Conservation (phyloP, 1,139 yeast species). For the Candida dubliniensis region DNA sequence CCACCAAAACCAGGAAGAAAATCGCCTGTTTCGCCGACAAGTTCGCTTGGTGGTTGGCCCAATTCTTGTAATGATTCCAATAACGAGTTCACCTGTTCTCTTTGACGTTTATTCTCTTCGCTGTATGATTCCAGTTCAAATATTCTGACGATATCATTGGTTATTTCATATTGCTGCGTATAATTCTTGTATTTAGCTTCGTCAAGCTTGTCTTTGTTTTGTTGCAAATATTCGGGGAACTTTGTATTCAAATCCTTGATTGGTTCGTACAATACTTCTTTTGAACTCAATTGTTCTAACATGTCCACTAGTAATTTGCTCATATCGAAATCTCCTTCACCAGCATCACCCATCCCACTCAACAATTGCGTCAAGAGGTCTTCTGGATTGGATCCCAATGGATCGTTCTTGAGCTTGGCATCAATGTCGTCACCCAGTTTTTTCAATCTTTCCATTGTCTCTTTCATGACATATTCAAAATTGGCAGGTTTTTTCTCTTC, state of each 20-base stretch:
- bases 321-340: slow-evolving; percentile 53
- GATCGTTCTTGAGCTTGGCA: slow-evolving; percentile 56
- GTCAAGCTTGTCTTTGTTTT: slow-evolving; percentile 45
- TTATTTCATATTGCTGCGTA: slow-evolving; percentile 53
- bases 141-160: slow-evolving; percentile 52
- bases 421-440: slow-evolving; percentile 69
- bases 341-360: slow-evolving; percentile 47
- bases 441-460: slow-evolving; percentile 76
- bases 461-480: slow-evolving; percentile 76
- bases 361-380: slow-evolving; percentile 58
- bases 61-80: slow-evolving; percentile 74
- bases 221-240: slow-evolving; percentile 61
- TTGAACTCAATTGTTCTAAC: slow-evolving; percentile 81
- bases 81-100: slow-evolving; percentile 54
- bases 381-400: slow-evolving; percentile 49
- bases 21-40: slow-evolving; percentile 65
- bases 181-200: slow-evolving; percentile 53
- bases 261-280: slow-evolving; percentile 86
- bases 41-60: slow-evolving; percentile 86
- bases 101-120: slow-evolving; percentile 50
- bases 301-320: slow-evolving; percentile 71
- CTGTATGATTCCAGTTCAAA: slow-evolving; percentile 58
- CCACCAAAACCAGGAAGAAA: slow-evolving; percentile 37
- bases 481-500: slow-evolving; percentile 37
- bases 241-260: slow-evolving; percentile 76